Percentiles rank a stretch among this genome's conserved stretches.
Conservation (phyloP, 1,139 yeast genomes). For the Kodamaea sp. region DNA sequence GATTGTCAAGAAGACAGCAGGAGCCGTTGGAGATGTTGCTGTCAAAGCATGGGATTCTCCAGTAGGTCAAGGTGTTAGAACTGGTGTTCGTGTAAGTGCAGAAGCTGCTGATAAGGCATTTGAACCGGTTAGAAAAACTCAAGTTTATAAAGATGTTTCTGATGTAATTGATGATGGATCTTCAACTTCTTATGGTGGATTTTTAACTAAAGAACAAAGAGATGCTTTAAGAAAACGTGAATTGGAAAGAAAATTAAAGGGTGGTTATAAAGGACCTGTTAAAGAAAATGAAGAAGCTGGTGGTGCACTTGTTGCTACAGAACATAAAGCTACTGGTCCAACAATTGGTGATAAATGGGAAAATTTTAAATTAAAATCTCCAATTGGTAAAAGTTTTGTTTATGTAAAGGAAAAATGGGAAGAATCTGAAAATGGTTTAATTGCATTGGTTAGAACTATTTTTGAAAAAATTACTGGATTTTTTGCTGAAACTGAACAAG, state of each 20-base stretch:
- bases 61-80: slow-evolving; percentile 82
- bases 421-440: slow-evolving; percentile 90
- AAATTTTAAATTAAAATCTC: slow-evolving; percentile 61
- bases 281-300: slow-evolving; percentile 87
- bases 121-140: slow-evolving; percentile 91
- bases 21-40: slow-evolving; percentile 87
- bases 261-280: slow-evolving; percentile 53
- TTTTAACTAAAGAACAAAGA: slow-evolving; percentile 82
- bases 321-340: slow-evolving; percentile 70
- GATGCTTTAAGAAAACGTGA: slow-evolving; percentile 68
- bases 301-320: slow-evolving; percentile 75
- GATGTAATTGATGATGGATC: slow-evolving; percentile 92
- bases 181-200: slow-evolving; percentile 88
- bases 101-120: slow-evolving; percentile 81
- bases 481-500: slow-evolving; percentile 95
- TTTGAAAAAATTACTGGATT: slow-evolving; percentile 79
- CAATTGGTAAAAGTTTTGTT: slow-evolving; percentile 64
- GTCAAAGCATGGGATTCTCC: slow-evolving; percentile 96
- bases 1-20: slow-evolving; percentile 87
- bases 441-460: slow-evolving; percentile 76
- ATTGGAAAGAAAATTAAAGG: slow-evolving; percentile 39
- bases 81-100: slow-evolving; percentile 76
- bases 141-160: slow-evolving; percentile 82
- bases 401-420: slow-evolving; percentile 76
- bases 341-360: slow-evolving; percentile 68